Evolutionary conservation across 1,139 yeast genomes (phyloP).

Genomic region (Candida frijolesensis): DNA sequence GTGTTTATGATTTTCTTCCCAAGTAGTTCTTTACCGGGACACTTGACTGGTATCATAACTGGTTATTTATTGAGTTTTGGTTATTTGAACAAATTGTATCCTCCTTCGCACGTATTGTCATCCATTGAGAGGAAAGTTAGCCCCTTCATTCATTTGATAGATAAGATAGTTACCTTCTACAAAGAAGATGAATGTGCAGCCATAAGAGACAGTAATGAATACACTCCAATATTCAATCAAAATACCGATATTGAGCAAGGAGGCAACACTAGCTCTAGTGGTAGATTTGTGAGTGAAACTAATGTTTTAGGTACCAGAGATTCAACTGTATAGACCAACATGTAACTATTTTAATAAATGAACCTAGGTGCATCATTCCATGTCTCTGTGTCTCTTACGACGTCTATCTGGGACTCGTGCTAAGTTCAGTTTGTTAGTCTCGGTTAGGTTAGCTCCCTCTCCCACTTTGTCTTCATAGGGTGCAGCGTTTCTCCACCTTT

Average conservation of each 20-base stretch:
- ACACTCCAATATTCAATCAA: constrained; percentile 33
- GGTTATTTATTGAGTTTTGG: constrained; percentile 59
- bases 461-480: background rate
- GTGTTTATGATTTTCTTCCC: constrained; percentile 50
- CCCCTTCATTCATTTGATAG: constrained; percentile 52
- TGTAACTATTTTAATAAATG: background rate
- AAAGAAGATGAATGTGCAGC: constrained; percentile 58
- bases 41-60: constrained; percentile 46
- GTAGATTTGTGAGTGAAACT: constrained; percentile 6
- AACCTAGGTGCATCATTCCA: too few species aligned
- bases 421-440: too few species aligned
- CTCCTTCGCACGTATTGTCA: constrained; percentile 67
- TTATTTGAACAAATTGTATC: constrained; percentile 54
- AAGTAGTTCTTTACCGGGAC: constrained; percentile 73
- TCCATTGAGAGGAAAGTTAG: constrained; percentile 64
- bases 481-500: constrained; percentile 5
- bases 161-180: constrained; percentile 54
- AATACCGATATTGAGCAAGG: constrained; percentile 23
- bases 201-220: constrained; percentile 40
- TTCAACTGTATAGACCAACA: background rate
- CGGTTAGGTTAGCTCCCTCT: background rate
- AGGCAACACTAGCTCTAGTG: background rate
- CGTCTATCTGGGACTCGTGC: too few species aligned
- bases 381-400: too few species aligned
- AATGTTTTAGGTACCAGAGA: constrained; percentile 15